Evolutionary conservation across 371 early-diverging fungal genomes (phyloP).

Genomic region (Mucor circinelloides): DNA sequence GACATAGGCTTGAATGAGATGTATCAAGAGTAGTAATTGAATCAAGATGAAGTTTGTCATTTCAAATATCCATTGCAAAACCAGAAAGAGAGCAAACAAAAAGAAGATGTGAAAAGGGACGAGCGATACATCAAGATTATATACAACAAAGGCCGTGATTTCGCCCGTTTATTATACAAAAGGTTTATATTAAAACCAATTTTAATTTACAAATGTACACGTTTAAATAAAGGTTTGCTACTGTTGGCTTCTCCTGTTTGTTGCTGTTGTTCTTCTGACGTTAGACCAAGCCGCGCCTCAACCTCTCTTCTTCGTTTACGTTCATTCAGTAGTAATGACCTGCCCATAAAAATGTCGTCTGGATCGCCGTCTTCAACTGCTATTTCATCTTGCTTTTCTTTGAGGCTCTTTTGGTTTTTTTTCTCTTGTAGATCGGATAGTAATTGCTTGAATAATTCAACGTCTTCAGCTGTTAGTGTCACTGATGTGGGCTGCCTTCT

Average conservation of each 20-base stretch:
- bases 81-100: background rate
- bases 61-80: background rate
- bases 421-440: constrained; percentile 3
- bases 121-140: background rate
- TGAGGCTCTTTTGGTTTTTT: background rate
- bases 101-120: background rate
- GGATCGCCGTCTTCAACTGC: background rate
- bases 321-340: background rate
- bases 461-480: constrained; percentile 7
- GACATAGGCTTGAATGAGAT: constrained; percentile 9
- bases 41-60: constrained; percentile 3
- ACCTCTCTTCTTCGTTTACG: background rate
- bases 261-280: background rate
- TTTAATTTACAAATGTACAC: constrained; percentile 10
- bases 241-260: background rate
- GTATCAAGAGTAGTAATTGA: constrained; percentile 8
- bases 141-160: background rate
- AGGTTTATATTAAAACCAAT: constrained; percentile 10
- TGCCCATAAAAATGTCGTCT: constrained; percentile 12
- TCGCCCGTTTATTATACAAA: background rate
- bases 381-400: background rate
- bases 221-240: background rate
- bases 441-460: constrained; percentile 14
- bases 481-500: constrained; percentile 14
- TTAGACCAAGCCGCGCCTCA: background rate